Base-by-base conservation (phyloP, 1,139 yeast genomes). In the Saccharomyces hybrid region DNA sequence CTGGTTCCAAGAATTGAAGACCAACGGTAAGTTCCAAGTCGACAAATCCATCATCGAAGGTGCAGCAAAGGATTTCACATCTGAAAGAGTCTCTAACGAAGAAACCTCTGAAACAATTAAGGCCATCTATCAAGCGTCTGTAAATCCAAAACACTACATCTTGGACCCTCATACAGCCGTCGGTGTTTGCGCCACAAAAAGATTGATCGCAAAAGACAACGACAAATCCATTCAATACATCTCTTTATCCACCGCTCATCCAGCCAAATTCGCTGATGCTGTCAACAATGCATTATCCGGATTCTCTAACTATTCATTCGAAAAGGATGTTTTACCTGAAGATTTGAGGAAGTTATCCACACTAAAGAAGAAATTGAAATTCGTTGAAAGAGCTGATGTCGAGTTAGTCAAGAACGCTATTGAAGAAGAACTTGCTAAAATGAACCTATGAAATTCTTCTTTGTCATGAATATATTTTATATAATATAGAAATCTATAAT, bases 111-210 rank as follows among this genome's bases (percentile, higher is more conserved):
- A 75, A 23, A 88, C 97, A 48, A 95, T 93, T 68, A 86, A 81
- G 70, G 69, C 77, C 52, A 79, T 83, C 26, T 93, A 90, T 73
- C 68, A 74, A 52, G 58, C 63, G 3, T 72, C 76, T 46, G 71
- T 71, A 52, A 75, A 83, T 54, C 77, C 86, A 25, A 81, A 83
- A 61, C 80, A 84, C 57, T 95, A 93, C 72, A 87, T 95, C 53
- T 76, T 91, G 62, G 99, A 93, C 69, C 99, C 99, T 52, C 99
- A 93, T 71, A 81, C 97, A 47, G 91, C 99, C 32, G 96, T 93
- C 54, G 99, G 98, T 67, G 86, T 95, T 49, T 80, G 84, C 55
- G 86, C 95, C 28, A 77, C 95, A 41, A 79, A 85, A 63, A 78
- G 84, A 62, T 77, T 81, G 64, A 80, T 84, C 56, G 76, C 74